Evolutionary conservation across 768 basidiomycete species (phyloP), one percentile per base, ranked within the genome.

Genomic region (Lactarius indigo): DNA sequence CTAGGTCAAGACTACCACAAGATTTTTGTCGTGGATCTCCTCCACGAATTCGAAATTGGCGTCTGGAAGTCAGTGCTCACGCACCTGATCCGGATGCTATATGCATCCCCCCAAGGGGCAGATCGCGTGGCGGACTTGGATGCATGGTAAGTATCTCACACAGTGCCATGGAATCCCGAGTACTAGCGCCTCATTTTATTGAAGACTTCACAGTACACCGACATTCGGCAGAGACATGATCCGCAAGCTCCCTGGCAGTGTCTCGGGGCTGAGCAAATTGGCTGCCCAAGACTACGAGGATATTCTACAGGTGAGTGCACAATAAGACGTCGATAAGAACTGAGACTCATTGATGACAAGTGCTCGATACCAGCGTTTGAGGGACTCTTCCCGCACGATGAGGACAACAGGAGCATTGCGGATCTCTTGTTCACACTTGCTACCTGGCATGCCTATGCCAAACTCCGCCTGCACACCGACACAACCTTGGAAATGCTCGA

Each of bases 31-130:
- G 71, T 75, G 0, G 78, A 83, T 50, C 68, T 82, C 9, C 55
- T 83, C 63, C 81, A 82, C 41, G 78, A 82, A 50, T 73, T 79
- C 33, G 78, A 82, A 60, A 68, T 81, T 0, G 80, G 82, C 0
- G 70, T 77, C 0, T 81, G 78, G 73, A 80, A 80, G 62, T 50
- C 64, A 0, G 50, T 81, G 0, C 75, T 82, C 42, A 74, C 66
- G 0, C 82, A 83, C 2, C 69, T 82, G 0, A 64, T 82, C 0
- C 71, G 74, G 2, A 71, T 82, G 2, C 55, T 81, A 0, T 20
- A 75, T 17, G 31, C 44, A 3, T 47, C 42, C 26, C 23, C 47
- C 2, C n/a, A n/a, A 61, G 78, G 76, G n/a, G 44, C 3, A 18
- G 9, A 9, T 47, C 20, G 1, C 10, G 1, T 47, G 1, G n/a